Percentiles rank a stretch among this genome's conserved stretches.
These are phyloP conservation scores for Hypericum androsaemum DNA, from an alignment of 345 rosid genomes.

Conservation along the genomic window DNA sequence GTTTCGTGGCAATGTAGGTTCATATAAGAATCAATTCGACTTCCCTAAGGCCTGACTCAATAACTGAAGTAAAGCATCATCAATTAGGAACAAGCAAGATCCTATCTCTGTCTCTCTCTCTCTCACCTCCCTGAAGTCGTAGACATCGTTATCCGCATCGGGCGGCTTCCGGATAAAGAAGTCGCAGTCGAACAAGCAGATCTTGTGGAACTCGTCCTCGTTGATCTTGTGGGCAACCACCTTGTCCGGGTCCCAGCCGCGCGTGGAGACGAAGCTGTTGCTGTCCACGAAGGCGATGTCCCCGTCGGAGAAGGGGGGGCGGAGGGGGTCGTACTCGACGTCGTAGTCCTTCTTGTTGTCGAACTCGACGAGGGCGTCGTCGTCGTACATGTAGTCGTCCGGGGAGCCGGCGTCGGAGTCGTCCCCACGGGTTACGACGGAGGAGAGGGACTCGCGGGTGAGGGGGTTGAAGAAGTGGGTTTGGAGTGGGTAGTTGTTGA, in stretches of 20 bases:
- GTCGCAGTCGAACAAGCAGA: conserved; percentile 77
- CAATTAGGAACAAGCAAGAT: not conserved
- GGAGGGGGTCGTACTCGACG: conserved; percentile 68
- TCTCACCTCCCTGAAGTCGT: conserved; percentile 90
- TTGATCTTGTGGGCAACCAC: conserved; percentile 80
- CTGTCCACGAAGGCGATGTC: conserved; percentile 58
- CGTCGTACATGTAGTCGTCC: conserved; percentile 78
- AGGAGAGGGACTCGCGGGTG: no score
- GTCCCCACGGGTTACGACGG: conserved; percentile 27
- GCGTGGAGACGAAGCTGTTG: conserved; percentile 62
- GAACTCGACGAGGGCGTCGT: conserved; percentile 61
- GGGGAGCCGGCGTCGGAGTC: conserved; percentile 52
- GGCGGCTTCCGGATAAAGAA: conserved; percentile 93
- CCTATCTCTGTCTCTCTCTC: no score
- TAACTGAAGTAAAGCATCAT: no score
- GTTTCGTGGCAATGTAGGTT: no score
- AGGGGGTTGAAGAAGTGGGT: no score
- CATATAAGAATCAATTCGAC: no score
- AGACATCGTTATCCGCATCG: conserved; percentile 85
- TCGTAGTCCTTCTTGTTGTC: conserved; percentile 91
- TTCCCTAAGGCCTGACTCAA: no score
- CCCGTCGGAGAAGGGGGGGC: conserved; percentile 16
- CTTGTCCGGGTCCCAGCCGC: conserved; percentile 82
- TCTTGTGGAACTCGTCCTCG: conserved; percentile 89
- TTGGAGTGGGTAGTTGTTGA: no score